Conservation (phyloP, 2,329 filamentous ascomycete genomes). For the Aspergillus ochraceoroseus region DNA sequence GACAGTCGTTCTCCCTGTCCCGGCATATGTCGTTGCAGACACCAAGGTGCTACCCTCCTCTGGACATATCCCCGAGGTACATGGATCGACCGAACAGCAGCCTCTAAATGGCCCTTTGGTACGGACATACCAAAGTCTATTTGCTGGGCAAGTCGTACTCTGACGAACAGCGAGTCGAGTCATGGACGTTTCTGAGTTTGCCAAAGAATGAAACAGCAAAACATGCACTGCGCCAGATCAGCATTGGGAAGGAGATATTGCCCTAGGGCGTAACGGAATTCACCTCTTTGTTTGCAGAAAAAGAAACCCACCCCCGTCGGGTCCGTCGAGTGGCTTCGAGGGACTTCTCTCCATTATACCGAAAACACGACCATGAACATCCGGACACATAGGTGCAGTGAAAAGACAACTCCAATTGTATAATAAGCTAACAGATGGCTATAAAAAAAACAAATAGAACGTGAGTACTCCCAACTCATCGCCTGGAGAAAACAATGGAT, state of each 20-base stretch:
- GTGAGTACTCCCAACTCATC: constrained; percentile 36
- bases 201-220: neutral
- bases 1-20: constrained; percentile 1
- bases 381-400: constrained; percentile 10
- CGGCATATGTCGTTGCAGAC: constrained; percentile 1
- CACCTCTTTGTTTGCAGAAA: constrained; percentile 1
- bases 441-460: constrained; percentile 26
- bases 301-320: neutral
- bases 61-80: constrained; percentile 28
- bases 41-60: constrained; percentile 14
- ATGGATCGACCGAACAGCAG: constrained; percentile 35
- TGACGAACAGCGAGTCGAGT: constrained; percentile 13
- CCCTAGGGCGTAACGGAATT: neutral
- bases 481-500: constrained; percentile 38
- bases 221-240: constrained; percentile 4
- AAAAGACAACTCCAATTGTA: constrained; percentile 30
- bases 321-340: neutral
- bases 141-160: constrained; percentile 17
- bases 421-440: constrained; percentile 25
- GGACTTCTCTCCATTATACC: neutral
- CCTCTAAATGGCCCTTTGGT: constrained; percentile 24
- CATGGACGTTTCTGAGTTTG: constrained; percentile 5
- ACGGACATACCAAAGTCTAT: constrained; percentile 29
- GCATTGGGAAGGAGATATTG: neutral
- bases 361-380: neutral